These are phyloP conservation scores for Podaxis sp. DNA, from an alignment of 768 basidiomycete genomes.

Conservation along the genomic window DNA sequence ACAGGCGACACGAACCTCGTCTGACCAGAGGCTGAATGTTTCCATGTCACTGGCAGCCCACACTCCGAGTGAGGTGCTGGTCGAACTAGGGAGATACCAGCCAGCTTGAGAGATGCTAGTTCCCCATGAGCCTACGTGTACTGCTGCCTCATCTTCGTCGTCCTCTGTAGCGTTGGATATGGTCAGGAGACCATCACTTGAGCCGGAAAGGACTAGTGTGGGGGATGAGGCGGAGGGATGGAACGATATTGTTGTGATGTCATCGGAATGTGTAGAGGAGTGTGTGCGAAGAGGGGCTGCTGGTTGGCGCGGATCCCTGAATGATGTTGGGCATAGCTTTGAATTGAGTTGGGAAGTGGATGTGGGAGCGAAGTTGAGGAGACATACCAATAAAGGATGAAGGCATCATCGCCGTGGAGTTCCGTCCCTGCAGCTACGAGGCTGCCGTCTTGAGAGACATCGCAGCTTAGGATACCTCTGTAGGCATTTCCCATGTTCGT, in stretches of 20 bases:
- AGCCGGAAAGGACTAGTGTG: constrained; percentile 67
- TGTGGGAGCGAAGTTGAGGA: not conserved
- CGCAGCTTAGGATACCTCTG: constrained; percentile 60
- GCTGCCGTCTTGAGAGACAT: constrained; percentile 66
- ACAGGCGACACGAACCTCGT: constrained; percentile 47
- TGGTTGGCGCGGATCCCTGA: constrained; percentile 85
- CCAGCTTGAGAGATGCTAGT: constrained; percentile 78
- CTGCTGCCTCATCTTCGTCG: constrained; percentile 86
- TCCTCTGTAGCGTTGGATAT: constrained; percentile 68
- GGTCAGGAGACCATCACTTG: constrained; percentile 81
- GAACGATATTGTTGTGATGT: constrained; percentile 77
- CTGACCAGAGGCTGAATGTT: constrained; percentile 83
- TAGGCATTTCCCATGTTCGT: constrained; percentile 35
- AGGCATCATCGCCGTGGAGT: constrained; percentile 76
- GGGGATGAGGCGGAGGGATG: constrained; percentile 22
- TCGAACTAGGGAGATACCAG: constrained; percentile 36
- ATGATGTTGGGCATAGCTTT: not conserved
- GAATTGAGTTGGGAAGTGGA: constrained; percentile 1
- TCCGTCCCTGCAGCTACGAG: constrained; percentile 85
- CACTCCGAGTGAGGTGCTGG: constrained; percentile 35
- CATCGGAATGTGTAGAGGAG: constrained; percentile 88
- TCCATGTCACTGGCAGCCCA: constrained; percentile 97
- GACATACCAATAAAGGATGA: constrained; percentile 78
- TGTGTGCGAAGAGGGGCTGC: constrained; percentile 71
- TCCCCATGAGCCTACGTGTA: constrained; percentile 85